Conservation (phyloP, 495 filamentous ascomycete species). For the Tuber indicum region DNA sequence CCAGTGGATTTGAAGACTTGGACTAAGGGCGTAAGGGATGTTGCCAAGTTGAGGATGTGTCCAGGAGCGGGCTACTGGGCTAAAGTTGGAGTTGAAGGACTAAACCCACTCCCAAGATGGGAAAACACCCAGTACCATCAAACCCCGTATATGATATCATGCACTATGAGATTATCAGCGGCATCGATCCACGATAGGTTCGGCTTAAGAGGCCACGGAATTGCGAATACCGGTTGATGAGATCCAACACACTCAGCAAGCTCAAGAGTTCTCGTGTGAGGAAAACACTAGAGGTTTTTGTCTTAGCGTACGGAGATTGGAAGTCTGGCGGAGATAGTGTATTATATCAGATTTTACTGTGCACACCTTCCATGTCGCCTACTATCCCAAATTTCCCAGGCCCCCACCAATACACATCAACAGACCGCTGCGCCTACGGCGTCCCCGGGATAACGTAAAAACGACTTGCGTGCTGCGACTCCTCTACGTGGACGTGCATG, state of each 20-base stretch:
- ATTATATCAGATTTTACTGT: too few relatives aligned
- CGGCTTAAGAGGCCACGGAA: too few relatives aligned
- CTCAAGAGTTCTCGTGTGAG: too few relatives aligned
- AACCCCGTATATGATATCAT: too few relatives aligned
- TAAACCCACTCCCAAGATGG: background rate
- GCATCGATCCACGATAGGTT: too few relatives aligned
- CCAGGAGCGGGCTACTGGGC: background rate
- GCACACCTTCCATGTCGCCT: slow-evolving; percentile 2
- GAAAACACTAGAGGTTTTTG: too few relatives aligned
- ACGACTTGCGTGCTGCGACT: background rate
- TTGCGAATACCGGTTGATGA: too few relatives aligned
- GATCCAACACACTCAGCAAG: too few relatives aligned
- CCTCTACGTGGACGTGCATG: slow-evolving; percentile 5
- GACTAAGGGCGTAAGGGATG: background rate
- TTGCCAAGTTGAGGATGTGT: background rate
- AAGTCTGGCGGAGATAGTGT: too few relatives aligned
- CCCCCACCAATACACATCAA: background rate
- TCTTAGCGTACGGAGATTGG: too few relatives aligned
- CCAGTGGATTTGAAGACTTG: slow-evolving; percentile 2
- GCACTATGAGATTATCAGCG: too few relatives aligned
- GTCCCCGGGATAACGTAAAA: slow-evolving; percentile 4
- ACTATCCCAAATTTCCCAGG: background rate
- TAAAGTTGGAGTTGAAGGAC: slow-evolving; percentile 1
- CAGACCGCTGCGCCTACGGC: slow-evolving; percentile 12
- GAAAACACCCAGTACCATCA: background rate